Percentiles rank a stretch among this genome's conserved stretches.
Evolutionary conservation across 371 early-diverging fungal genomes (phyloP).

Genomic region (Mucor piriformis): DNA sequence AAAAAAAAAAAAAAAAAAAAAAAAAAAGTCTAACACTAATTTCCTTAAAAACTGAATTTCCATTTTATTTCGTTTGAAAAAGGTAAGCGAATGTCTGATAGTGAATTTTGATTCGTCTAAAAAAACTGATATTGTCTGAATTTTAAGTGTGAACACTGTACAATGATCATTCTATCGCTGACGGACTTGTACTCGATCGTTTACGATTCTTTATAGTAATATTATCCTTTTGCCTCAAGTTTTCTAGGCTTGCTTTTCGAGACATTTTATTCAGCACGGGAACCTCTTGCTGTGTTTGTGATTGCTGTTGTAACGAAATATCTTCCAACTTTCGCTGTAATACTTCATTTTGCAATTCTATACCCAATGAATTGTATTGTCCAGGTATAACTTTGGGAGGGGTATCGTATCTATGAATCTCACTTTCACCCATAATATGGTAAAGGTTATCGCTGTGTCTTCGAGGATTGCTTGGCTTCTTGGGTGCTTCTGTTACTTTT

Average conservation of each 20-base stretch:
- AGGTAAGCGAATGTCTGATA: no score
- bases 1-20: no score
- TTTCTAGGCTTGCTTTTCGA: conserved; percentile 5
- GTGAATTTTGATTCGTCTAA: no score
- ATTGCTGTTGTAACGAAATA: neutral
- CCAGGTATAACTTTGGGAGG: neutral
- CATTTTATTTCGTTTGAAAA: no score
- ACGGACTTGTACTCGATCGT: conserved; percentile 23
- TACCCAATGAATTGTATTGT: conserved; percentile 10
- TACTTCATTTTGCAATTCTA: conserved; percentile 13
- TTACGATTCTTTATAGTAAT: conserved; percentile 11
- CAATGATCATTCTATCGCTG: neutral
- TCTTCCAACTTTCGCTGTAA: conserved; percentile 5
- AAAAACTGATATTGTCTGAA: no score
- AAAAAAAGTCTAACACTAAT: no score
- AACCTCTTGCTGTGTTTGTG: conserved; percentile 1
- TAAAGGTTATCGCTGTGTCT: conserved; percentile 24
- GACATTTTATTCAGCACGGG: neutral
- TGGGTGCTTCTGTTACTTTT: conserved; percentile 1
- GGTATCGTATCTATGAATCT: neutral
- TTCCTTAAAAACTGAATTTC: no score
- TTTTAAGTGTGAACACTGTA: no score
- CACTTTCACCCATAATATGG: conserved; percentile 2
- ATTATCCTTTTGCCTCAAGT: neutral
- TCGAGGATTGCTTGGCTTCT: conserved; percentile 24